A percentile compares a stretch with the other conserved stretches of the same genome.
These are phyloP conservation scores for Backusella tarrabulga DNA, from an alignment of 192 early-diverging fungal genomes.

Conservation along the genomic window DNA sequence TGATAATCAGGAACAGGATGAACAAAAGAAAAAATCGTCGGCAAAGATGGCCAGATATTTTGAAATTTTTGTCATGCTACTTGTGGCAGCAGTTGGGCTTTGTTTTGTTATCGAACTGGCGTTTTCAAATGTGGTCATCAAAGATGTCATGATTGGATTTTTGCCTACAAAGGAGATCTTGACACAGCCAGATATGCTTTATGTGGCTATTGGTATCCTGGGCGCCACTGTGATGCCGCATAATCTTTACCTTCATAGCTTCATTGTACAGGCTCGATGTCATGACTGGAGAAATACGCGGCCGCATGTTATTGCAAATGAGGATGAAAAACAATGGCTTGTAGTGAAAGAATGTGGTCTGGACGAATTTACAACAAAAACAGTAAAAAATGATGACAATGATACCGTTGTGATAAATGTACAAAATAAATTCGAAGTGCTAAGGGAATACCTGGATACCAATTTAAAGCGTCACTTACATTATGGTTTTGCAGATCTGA, in stretches of 20 bases:
- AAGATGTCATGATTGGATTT: slow-evolving; percentile 63
- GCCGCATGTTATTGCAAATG: not conserved
- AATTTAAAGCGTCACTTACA: slow-evolving; percentile 14
- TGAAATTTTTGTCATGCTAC: slow-evolving; percentile 62
- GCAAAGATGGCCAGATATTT: slow-evolving; percentile 52
- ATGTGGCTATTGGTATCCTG: slow-evolving; percentile 77
- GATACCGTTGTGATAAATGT: not conserved
- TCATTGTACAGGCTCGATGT: slow-evolving; percentile 68
- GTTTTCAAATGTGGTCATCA: slow-evolving; percentile 54
- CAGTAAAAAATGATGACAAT: not conserved
- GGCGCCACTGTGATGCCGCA: slow-evolving; percentile 78
- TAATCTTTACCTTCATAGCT: slow-evolving; percentile 79
- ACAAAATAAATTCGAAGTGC: not conserved
- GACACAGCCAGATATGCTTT: slow-evolving; percentile 54
- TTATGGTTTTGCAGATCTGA: slow-evolving; percentile 64
- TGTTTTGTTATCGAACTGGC: slow-evolving; percentile 68
- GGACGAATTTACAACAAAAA: not conserved
- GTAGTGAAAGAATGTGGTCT: not conserved
- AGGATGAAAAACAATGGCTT: not conserved
- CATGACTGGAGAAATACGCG: slow-evolving; percentile 17
- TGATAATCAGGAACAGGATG: slow-evolving; percentile 23
- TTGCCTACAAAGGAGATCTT: slow-evolving; percentile 58
- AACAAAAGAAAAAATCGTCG: slow-evolving; percentile 9
- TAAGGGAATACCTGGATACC: slow-evolving; percentile 11
- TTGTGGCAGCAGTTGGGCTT: slow-evolving; percentile 58